Evolutionary conservation across 345 rosid genomes (phyloP).

Genomic region (Lenwebbia sp.): DNA sequence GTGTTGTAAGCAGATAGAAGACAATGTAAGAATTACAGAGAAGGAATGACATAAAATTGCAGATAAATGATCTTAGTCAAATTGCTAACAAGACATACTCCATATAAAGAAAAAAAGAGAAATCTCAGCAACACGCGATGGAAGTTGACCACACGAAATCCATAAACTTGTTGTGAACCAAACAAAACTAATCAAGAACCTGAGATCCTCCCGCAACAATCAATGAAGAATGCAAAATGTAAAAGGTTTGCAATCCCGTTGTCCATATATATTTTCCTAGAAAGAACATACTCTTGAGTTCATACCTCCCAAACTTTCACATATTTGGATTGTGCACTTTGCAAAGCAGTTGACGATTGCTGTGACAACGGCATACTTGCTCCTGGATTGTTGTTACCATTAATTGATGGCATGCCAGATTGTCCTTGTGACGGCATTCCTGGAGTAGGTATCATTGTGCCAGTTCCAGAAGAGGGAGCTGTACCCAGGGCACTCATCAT

Average conservation of each 20-base stretch:
- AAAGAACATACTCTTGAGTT: neutral
- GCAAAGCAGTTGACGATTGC: conserved; percentile 58
- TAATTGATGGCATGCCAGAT: conserved; percentile 46
- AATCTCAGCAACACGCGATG: neutral
- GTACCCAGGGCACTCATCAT: conserved; percentile 66
- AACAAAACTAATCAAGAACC: neutral
- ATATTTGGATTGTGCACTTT: conserved; percentile 71
- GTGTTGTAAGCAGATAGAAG: neutral
- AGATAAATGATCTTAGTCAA: neutral
- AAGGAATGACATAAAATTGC: neutral
- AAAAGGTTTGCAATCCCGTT: neutral
- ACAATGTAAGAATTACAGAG: neutral
- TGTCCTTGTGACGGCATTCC: conserved; percentile 79
- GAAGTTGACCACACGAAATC: neutral
- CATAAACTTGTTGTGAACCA: neutral
- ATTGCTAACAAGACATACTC: neutral
- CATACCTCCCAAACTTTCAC: conserved; percentile 97
- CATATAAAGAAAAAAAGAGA: neutral
- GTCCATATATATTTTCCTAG: neutral
- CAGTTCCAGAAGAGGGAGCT: conserved; percentile 53
- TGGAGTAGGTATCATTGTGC: conserved; percentile 84
- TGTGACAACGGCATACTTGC: conserved; percentile 65
- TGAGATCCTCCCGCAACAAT: neutral
- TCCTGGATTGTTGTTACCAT: conserved; percentile 48
- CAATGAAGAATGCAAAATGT: neutral